Conservation (phyloP, 164 flowering plant species). For the Paratinospora sagittata region DNA sequence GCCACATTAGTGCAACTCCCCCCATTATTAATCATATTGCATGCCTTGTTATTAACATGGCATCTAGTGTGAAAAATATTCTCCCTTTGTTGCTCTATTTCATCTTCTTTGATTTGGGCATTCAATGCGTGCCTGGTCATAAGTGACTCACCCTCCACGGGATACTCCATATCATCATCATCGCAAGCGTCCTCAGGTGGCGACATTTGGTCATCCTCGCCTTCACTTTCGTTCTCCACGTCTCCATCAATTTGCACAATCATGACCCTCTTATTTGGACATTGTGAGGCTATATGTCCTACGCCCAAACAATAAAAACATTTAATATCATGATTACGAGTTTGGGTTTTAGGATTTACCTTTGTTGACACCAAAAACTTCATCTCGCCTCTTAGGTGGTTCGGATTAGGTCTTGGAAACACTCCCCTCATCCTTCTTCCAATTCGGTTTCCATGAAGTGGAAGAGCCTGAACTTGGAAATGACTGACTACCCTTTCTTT, state of each 20-base stretch:
- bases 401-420: neutral
- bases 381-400: neutral
- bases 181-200: neutral
- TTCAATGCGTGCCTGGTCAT: neutral
- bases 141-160: neutral
- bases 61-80: neutral
- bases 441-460: slow-evolving; percentile 4
- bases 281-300: neutral
- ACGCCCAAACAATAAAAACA: slow-evolving; percentile 14
- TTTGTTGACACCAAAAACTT: neutral
- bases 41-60: neutral
- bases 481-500: neutral
- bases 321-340: slow-evolving; percentile 10
- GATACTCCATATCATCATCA: neutral
- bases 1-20: neutral
- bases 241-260: neutral
- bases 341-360: neutral
- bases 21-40: neutral
- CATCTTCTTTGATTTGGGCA: neutral
- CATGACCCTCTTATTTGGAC: no score
- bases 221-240: neutral
- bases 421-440: slow-evolving; percentile 2
- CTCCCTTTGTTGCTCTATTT: neutral
- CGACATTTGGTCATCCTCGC: neutral
- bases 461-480: neutral